Base-by-base conservation (phyloP, 768 basidiomycete species). In the Lentinus tigrinus region DNA sequence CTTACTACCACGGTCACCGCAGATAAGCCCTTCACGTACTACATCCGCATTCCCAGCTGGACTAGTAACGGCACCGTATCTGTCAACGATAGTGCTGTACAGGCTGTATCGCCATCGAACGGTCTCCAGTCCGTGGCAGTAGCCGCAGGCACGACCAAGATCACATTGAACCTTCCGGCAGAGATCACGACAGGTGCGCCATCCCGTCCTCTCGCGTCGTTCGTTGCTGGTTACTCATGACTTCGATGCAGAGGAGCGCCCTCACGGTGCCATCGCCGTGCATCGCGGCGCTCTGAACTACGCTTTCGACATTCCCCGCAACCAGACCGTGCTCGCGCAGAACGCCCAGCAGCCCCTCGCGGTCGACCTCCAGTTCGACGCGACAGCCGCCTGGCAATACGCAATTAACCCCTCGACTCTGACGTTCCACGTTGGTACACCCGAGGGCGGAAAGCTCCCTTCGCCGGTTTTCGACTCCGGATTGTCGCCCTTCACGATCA, bases 211-310 rank as follows among this genome's bases (percentile, higher is more conserved):
- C n/a, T n/a, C n/a, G n/a, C n/a, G n/a, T n/a, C n/a, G n/a, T n/a
- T n/a, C n/a, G n/a, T n/a, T n/a, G n/a, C n/a, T n/a, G n/a, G n/a
- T 31, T 16, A 36, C 17, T 17, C 2, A n/a, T 19, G 34, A 24
- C 14, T 57, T 8, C 38, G 42, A 3, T 27, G 9, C 38, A 83
- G 81, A 85, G 66, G 72, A 63, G 26, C 75, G 82, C 17, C 80
- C 81, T 16, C 77, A 82, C 61, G 76, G 77, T 8, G 80, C 80
- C 8, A 72, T 82, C 49, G 81, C 81, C 8, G 73, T 84, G 14
- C 81, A 84, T 47, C 78, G 81, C 6, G 82, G 81, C 14, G 78
- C 81, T 8, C 65, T 84, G 42, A 74, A 83, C 67, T 84, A 82
- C 63, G 81, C 82, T 3, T 79, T 78, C 58, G 81, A 83, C 67